A percentile compares a stretch with the other conserved stretches of the same genome.
These are phyloP conservation scores for Desmodesmus armatus DNA, from an alignment of 139 green algal genomes.

Conservation along the genomic window DNA sequence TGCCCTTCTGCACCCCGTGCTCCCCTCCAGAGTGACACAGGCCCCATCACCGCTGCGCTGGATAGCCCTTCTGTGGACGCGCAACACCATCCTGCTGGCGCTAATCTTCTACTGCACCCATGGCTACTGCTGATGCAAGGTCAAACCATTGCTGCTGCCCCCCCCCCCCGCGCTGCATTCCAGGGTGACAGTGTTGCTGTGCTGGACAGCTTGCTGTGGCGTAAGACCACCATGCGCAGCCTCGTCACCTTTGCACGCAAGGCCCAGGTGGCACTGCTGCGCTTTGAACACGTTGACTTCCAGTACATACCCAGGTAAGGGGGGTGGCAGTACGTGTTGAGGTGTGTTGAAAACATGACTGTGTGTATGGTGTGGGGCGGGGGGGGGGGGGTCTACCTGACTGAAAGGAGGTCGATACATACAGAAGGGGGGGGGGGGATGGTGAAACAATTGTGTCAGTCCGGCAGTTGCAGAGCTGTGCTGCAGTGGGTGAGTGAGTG, in stretches of 20 bases:
- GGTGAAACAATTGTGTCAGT: too few relatives aligned
- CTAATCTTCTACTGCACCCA: too few relatives aligned
- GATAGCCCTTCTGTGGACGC: not conserved
- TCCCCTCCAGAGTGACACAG: too few relatives aligned
- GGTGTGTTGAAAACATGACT: not conserved
- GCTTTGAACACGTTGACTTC: constrained; percentile 41
- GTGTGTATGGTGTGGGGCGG: not conserved
- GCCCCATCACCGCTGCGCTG: not conserved
- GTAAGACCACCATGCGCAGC: too few relatives aligned
- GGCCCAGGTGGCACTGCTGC: too few relatives aligned
- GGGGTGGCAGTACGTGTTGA: not conserved
- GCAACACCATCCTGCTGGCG: not conserved
- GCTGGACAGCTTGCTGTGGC: constrained; percentile 18
- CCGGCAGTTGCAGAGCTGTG: not conserved
- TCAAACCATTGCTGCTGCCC: too few relatives aligned
- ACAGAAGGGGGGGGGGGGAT: too few relatives aligned
- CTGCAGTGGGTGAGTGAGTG: too few relatives aligned
- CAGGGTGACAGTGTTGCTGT: constrained; percentile 29
- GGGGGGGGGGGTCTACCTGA: not conserved
- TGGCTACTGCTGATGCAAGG: too few relatives aligned
- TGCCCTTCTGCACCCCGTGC: too few relatives aligned
- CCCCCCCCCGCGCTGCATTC: not conserved
- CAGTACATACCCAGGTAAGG: constrained; percentile 25
- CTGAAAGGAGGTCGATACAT: too few relatives aligned
- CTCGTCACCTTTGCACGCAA: too few relatives aligned